Percentiles rank a stretch among this genome's conserved stretches.
Conservation (phyloP, 2,329 filamentous ascomycete genomes). For the Colletotrichum liaoningense region DNA sequence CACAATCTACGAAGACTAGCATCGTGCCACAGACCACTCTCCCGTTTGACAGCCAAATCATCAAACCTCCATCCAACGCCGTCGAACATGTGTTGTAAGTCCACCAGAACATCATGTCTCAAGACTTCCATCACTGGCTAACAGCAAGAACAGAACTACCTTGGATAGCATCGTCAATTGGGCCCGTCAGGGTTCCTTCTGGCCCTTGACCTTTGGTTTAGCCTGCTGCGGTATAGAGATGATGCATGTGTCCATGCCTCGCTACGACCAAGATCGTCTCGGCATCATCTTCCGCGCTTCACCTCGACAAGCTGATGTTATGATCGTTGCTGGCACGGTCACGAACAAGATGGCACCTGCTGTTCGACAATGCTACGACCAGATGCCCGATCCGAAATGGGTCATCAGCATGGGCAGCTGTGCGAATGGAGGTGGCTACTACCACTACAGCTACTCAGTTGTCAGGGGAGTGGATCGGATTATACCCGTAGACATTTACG, state of each 20-base stretch:
- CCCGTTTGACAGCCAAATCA: neutral
- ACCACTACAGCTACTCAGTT: slow-evolving; percentile 78
- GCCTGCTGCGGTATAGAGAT: slow-evolving; percentile 73
- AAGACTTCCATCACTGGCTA: neutral
- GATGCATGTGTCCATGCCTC: slow-evolving; percentile 72
- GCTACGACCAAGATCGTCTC: slow-evolving; percentile 72
- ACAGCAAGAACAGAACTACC: slow-evolving; percentile 55
- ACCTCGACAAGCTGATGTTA: slow-evolving; percentile 72
- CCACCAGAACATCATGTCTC: neutral
- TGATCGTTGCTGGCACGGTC: slow-evolving; percentile 75
- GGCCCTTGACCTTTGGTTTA: slow-evolving; percentile 71
- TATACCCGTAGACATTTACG: slow-evolving; percentile 75
- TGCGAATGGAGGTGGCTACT: slow-evolving; percentile 79
- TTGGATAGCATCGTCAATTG: slow-evolving; percentile 67
- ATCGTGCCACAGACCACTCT: neutral
- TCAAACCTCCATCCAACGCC: slow-evolving; percentile 10
- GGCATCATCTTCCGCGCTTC: slow-evolving; percentile 77
- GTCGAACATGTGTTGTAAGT: slow-evolving; percentile 38
- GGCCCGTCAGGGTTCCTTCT: slow-evolving; percentile 69
- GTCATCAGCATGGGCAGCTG: slow-evolving; percentile 77
- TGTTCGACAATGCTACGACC: slow-evolving; percentile 72
- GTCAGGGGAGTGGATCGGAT: slow-evolving; percentile 74
- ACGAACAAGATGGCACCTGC: slow-evolving; percentile 78
- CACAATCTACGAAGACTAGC: neutral
- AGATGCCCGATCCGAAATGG: slow-evolving; percentile 75